Evolutionary conservation across 2,329 filamentous ascomycete species (phyloP), one percentile per base, ranked within the genome.

Genomic region (Elsinoe australis): DNA sequence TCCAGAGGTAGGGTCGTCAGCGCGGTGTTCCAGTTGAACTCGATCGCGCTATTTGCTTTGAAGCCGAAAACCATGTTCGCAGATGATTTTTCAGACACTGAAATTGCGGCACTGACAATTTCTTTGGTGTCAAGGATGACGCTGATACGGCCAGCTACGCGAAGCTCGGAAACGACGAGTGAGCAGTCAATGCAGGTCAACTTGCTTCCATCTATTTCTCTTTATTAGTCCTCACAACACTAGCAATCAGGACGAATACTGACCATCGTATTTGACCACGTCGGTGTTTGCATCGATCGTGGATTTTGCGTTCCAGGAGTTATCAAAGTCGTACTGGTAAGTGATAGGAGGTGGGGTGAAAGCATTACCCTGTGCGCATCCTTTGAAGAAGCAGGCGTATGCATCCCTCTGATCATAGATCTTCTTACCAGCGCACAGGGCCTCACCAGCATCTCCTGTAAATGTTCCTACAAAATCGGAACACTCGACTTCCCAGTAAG

Each of bases 181-280:
- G 38, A 19, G 38, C 38, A 44, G 22, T 44, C n/a, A 8, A 44
- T 15, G 19, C 38, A 44, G 7, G n/a, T 44, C 9, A 44, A 22
- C 4, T 12, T 26, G n/a, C n/a, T 5, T 24, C 10, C 38, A 17
- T 8, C n/a, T n/a, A n/a, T n/a, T n/a, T n/a, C n/a, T n/a, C n/a
- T n/a, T n/a, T n/a, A n/a, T n/a, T n/a, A n/a, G n/a, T n/a, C n/a
- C n/a, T n/a, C n/a, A n/a, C n/a, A n/a, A n/a, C n/a, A n/a, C n/a
- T n/a, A n/a, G n/a, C n/a, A n/a, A n/a, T n/a, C n/a, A n/a, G n/a
- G n/a, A n/a, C n/a, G n/a, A n/a, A n/a, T n/a, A n/a, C n/a, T 24
- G 9, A 5, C 39, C 12, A 18, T 14, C 10, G 19, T 18, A 10
- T n/a, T n/a, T n/a, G n/a, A 41, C 12, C 15, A 31, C 39, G n/a